Evolutionary conservation across 106 monocot genomes (phyloP), one percentile per base, ranked within the genome.

Genomic region (Dendrobium catenatum): DNA sequence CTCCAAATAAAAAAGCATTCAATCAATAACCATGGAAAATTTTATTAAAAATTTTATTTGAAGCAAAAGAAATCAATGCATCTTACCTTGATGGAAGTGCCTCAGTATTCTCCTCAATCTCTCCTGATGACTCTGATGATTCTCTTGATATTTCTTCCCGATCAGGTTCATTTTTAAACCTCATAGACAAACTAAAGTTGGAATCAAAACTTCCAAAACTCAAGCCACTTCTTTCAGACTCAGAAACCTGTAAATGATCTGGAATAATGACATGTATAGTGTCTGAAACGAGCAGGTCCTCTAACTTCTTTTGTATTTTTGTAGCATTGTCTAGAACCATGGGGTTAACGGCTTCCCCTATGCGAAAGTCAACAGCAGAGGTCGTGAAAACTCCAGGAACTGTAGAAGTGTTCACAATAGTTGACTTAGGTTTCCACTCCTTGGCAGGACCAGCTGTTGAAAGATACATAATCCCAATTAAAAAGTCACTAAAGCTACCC

Each of bases 131-230:
- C 31, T 89, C 80, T 79, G 84, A 83, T 54, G 43, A 79, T 56
- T 79, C 79, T 55, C 66, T 73, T 40, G 86, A 75, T 55, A 78
- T 76, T 58, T 85, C 83, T 8, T 87, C 88, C 82, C 67, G 81
- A 27, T 77, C 86, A 72, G 84, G 55, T 46, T 76, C 84, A 84
- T 83, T 86, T 41, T 55, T 79, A 81, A 81, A 76, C 37, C 42
- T 67, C 15, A 75, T 78, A 42, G 77, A 42, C 9, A 88, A 33
- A 6, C 55, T 73, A 85, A 86, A 93, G 85, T 81, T 85, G 17
- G 88, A 77, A 88, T 86, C 89, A 82, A 97, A 97, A 79, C 97
- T 97, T 82, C 97, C 97, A 89, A 97, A 97, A 85, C 86, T 97
- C 72, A 97, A 80, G 11, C 92, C 90, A 85, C 82, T 80, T 84